Conservation (phyloP, 1,139 yeast genomes). For the Blastobotrys serpentis region DNA sequence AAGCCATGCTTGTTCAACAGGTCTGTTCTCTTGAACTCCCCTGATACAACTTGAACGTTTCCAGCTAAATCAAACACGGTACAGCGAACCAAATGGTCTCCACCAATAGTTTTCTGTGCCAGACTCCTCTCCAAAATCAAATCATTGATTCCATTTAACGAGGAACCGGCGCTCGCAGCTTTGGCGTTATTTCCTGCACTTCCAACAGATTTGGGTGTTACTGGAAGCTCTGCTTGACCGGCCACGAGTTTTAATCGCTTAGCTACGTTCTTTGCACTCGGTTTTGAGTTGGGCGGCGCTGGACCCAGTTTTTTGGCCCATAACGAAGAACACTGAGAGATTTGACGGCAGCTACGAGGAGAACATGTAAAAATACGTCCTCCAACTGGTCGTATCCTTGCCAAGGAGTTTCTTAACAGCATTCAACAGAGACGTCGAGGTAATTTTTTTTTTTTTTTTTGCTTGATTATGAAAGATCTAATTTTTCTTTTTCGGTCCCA, state of each 20-base stretch:
- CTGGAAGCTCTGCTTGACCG: background rate
- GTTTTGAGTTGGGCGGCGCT: background rate
- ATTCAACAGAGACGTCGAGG: background rate
- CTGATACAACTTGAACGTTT: slow-evolving; percentile 67
- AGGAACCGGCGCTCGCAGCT: background rate
- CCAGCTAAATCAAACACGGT: slow-evolving; percentile 79
- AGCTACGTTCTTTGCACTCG: background rate
- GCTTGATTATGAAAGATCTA: background rate
- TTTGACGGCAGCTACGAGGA: background rate
- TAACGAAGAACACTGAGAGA: background rate
- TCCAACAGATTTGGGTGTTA: background rate
- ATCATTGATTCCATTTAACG: slow-evolving; percentile 23
- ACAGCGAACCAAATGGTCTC: slow-evolving; percentile 51
- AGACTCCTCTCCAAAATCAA: slow-evolving; percentile 38
- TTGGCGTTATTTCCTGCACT: background rate
- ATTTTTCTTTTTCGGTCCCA: slow-evolving; percentile 2
- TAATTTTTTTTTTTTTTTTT: background rate
- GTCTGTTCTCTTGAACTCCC: slow-evolving; percentile 73
- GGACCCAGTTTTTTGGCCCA: background rate
- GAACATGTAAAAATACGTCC: background rate
- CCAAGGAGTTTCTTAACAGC: slow-evolving; percentile 9
- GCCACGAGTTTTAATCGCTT: background rate
- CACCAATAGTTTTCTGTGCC: slow-evolving; percentile 30
- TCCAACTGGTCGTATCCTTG: background rate
- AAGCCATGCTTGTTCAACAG: slow-evolving; percentile 73